Conservation (phyloP, 1,139 yeast species). For the Hansenula anomala region DNA sequence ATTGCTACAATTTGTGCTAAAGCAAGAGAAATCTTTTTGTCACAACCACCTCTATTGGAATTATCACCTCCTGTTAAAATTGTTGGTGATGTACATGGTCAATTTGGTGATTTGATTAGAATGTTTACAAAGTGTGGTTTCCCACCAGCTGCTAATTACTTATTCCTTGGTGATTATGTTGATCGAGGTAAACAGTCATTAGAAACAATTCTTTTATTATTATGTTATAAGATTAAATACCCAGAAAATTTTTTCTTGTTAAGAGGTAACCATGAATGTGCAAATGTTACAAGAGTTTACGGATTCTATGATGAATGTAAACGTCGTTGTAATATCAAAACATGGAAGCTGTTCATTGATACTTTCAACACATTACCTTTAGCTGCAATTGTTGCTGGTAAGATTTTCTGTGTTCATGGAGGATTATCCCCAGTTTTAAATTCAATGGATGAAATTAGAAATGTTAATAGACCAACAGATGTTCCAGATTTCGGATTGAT, state of each 20-base stretch:
- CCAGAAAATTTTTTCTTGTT: slow-evolving; percentile 92
- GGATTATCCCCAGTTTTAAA: slow-evolving; percentile 90
- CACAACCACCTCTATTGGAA: slow-evolving; percentile 87
- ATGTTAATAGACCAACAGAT: slow-evolving; percentile 91
- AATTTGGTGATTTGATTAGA: slow-evolving; percentile 85
- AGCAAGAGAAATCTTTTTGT: slow-evolving; percentile 81
- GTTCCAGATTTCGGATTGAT: slow-evolving; percentile 94
- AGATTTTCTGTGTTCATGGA: slow-evolving; percentile 96
- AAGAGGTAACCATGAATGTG: slow-evolving; percentile 96
- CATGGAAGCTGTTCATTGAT: slow-evolving; percentile 91
- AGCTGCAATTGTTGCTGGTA: slow-evolving; percentile 94
- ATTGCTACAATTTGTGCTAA: slow-evolving; percentile 80
- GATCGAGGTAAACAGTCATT: slow-evolving; percentile 94
- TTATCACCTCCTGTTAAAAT: slow-evolving; percentile 94
- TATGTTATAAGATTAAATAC: slow-evolving; percentile 91
- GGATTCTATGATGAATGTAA: slow-evolving; percentile 98
- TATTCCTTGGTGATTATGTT: slow-evolving; percentile 93
- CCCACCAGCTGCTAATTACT: slow-evolving; percentile 93
- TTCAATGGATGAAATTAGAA: slow-evolving; percentile 87
- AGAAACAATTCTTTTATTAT: slow-evolving; percentile 78
- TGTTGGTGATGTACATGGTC: slow-evolving; percentile 98
- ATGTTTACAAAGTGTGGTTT: slow-evolving; percentile 94
- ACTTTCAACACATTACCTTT: slow-evolving; percentile 92
- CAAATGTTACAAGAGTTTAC: slow-evolving; percentile 90
- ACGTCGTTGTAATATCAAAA: slow-evolving; percentile 84